These are phyloP conservation scores for Penicillium sp. DNA, from an alignment of 2,329 filamentous ascomycete species.

Conservation along the genomic window DNA sequence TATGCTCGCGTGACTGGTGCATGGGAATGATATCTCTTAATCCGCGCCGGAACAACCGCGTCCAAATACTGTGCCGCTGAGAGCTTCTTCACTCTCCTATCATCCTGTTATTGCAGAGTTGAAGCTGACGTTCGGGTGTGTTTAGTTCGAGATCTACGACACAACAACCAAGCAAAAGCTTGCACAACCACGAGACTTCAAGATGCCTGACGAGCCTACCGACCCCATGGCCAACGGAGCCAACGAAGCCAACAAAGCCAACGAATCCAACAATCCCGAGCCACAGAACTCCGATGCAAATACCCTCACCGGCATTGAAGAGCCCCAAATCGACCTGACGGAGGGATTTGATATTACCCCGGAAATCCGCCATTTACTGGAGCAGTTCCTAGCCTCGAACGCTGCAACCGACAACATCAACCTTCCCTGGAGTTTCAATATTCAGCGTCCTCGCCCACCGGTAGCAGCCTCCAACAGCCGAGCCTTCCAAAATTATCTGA, in stretches of 20 bases:
- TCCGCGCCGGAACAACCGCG: too few species aligned
- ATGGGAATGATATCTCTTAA: background rate
- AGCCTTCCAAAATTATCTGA: slow-evolving; percentile 20
- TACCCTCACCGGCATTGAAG: background rate
- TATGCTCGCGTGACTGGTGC: background rate
- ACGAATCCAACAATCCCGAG: background rate
- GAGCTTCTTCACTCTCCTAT: background rate
- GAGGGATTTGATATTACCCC: background rate
- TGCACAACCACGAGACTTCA: background rate
- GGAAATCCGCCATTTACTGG: background rate
- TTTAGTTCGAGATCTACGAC: background rate
- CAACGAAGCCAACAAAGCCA: background rate
- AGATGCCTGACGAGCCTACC: background rate
- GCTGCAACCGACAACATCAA: too few species aligned
- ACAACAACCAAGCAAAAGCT: background rate
- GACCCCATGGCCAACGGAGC: background rate
- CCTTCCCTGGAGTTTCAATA: too few species aligned
- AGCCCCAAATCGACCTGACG: background rate
- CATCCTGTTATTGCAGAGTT: background rate
- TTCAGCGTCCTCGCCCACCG: too few species aligned
- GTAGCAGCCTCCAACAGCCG: too few species aligned
- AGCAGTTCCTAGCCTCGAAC: too few species aligned
- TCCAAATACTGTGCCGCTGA: background rate
- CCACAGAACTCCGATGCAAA: background rate
- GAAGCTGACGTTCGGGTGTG: background rate